A percentile compares a stretch with the other conserved stretches of the same genome.
Conservation (phyloP, 140 eudicot species). For the Erigeron philadelphicus region DNA sequence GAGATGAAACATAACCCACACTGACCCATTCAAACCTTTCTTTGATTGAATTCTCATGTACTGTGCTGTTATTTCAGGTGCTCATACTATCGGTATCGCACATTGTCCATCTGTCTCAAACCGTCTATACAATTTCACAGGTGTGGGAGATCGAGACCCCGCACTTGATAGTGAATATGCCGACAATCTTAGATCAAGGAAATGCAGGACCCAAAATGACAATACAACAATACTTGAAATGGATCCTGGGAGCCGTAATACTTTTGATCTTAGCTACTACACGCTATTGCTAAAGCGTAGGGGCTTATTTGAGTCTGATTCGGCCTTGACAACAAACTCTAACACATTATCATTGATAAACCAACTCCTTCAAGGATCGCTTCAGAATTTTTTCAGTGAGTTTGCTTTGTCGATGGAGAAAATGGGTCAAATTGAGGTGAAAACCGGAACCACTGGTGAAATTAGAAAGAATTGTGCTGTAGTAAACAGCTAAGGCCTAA, state of each 20-base stretch:
- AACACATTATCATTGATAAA: constrained; percentile 39
- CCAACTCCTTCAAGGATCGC: constrained; percentile 47
- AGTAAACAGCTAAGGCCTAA: constrained; percentile 33
- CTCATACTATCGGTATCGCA: constrained; percentile 75
- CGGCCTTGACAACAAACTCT: constrained; percentile 47
- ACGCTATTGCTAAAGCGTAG: constrained; percentile 50
- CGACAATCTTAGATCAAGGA: constrained; percentile 43
- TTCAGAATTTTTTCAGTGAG: constrained; percentile 42
- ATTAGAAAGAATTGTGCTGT: constrained; percentile 57
- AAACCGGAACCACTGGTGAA: constrained; percentile 63
- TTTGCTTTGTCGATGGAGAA: constrained; percentile 69
- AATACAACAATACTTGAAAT: constrained; percentile 57
- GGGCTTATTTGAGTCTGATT: constrained; percentile 62
- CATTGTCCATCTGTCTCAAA: constrained; percentile 53
- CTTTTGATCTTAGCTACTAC: constrained; percentile 76
- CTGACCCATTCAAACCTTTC: no score
- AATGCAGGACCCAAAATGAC: constrained; percentile 48
- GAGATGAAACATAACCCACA: neutral
- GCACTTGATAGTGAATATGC: constrained; percentile 67
- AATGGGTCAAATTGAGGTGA: constrained; percentile 53
- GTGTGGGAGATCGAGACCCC: constrained; percentile 60
- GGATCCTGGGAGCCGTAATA: constrained; percentile 82
- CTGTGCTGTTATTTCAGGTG: constrained; percentile 33
- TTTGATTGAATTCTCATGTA: no score
- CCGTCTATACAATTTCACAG: constrained; percentile 74